phyloP scores from a whole-genome alignment of 139 green algal species.

The Desmodesmus armatus region DNA sequence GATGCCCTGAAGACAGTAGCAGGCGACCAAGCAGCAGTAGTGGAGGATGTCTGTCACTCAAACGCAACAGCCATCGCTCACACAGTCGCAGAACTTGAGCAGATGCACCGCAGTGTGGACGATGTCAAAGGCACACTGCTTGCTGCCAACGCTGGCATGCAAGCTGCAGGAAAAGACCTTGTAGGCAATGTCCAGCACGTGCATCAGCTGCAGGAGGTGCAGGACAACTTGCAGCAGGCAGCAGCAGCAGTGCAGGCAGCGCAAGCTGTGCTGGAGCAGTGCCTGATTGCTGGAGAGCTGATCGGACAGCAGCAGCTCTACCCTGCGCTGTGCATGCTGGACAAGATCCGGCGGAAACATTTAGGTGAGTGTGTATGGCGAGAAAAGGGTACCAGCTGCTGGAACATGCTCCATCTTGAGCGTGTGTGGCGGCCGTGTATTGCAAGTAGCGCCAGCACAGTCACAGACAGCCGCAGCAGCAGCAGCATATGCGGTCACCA shows the following conservation, averaged over 20 bases:
- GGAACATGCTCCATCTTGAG: no score
- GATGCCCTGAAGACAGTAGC: constrained; percentile 55
- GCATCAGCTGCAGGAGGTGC: constrained; percentile 39
- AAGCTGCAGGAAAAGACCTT: constrained; percentile 44
- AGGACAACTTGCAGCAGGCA: constrained; percentile 50
- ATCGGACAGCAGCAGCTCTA: constrained; percentile 66
- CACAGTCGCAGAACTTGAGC: constrained; percentile 66
- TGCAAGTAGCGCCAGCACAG: not conserved
- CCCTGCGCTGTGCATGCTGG: constrained; percentile 66
- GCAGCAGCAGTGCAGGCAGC: constrained; percentile 50
- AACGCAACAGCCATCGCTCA: constrained; percentile 72
- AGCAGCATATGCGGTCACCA: not conserved
- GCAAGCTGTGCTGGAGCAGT: constrained; percentile 64
- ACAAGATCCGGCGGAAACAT: constrained; percentile 53
- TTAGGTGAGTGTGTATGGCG: no score
- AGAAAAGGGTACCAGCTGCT: no score
- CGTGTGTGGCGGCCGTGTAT: no score
- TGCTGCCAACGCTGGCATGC: constrained; percentile 51
- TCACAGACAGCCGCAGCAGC: not conserved
- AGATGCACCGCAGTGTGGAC: constrained; percentile 45
- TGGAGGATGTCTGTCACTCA: constrained; percentile 61
- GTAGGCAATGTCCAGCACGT: constrained; percentile 42
- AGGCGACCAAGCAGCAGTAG: constrained; percentile 59
- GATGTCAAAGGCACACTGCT: constrained; percentile 54
- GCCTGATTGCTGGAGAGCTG: constrained; percentile 49